These are phyloP conservation scores for Ascochyta koolunga DNA, from an alignment of 2,329 filamentous ascomycete species.

Conservation along the genomic window DNA sequence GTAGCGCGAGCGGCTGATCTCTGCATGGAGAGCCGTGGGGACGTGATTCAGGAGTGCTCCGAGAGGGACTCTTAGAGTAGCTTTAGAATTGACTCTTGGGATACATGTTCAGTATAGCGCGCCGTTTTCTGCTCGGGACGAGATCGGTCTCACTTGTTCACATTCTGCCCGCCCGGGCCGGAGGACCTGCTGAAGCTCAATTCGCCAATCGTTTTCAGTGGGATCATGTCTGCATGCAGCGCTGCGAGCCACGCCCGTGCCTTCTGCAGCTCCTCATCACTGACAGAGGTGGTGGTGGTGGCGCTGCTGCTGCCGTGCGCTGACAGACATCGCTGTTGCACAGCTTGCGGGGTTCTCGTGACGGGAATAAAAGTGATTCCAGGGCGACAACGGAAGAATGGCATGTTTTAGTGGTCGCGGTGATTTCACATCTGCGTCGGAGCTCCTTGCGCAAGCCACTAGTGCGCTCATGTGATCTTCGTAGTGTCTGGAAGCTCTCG, in stretches of 20 bases:
- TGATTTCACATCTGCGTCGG: constrained; percentile 9
- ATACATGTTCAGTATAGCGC: constrained; percentile 46
- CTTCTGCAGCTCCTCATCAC: constrained; percentile 42
- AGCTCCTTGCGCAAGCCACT: constrained; percentile 15
- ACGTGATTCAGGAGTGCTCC: constrained; percentile 59
- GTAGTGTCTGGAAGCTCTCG: constrained; percentile 5
- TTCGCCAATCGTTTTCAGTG: constrained; percentile 60
- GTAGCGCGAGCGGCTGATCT: constrained; percentile 61
- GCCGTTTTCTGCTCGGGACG: constrained; percentile 19
- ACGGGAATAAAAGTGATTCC: constrained; percentile 11
- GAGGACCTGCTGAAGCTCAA: constrained; percentile 68
- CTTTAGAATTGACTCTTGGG: constrained; percentile 69
- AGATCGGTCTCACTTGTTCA: constrained; percentile 63
- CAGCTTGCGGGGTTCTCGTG: constrained; percentile 14
- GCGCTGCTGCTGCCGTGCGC: constrained; percentile 6
- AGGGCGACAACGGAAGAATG: constrained; percentile 16
- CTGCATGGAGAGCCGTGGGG: constrained; percentile 59
- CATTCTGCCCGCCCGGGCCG: constrained; percentile 70
- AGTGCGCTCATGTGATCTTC: constrained; percentile 9
- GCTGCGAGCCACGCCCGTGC: constrained; percentile 64
- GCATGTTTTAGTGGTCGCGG: constrained; percentile 21
- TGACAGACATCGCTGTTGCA: constrained; percentile 13
- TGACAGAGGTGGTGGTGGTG: constrained; percentile 12
- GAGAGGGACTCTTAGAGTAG: constrained; percentile 64
- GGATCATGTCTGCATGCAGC: constrained; percentile 61